These are phyloP conservation scores for Skeletonema menzelii DNA, from an alignment of 108 stramenopile species.

Conservation along the genomic window DNA sequence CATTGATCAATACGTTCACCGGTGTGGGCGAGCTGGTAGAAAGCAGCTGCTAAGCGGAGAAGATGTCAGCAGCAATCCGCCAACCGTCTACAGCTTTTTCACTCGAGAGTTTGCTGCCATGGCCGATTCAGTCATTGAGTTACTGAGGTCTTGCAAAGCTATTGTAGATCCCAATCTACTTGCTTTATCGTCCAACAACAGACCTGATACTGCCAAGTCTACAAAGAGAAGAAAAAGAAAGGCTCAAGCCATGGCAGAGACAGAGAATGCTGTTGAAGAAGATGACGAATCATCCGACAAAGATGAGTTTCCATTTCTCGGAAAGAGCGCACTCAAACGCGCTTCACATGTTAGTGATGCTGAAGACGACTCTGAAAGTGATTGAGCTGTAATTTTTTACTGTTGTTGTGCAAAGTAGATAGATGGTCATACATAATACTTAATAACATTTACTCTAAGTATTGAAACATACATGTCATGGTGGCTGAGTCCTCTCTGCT, in stretches of 20 bases:
- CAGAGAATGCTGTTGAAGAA: slow-evolving; percentile 17
- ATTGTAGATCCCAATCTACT: slow-evolving; percentile 80
- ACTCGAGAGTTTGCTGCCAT: slow-evolving; percentile 68
- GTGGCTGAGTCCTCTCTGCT: too few species aligned
- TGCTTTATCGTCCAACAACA: slow-evolving; percentile 35
- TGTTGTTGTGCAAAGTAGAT: neutral
- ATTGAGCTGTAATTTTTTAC: neutral
- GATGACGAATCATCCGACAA: slow-evolving; percentile 17
- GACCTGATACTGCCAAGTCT: neutral
- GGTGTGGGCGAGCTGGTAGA: slow-evolving; percentile 82
- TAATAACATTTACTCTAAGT: too few species aligned
- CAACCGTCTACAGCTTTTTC: slow-evolving; percentile 73
- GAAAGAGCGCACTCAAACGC: slow-evolving; percentile 58
- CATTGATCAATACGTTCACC: slow-evolving; percentile 78
- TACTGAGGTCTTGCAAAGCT: slow-evolving; percentile 58
- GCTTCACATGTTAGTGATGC: slow-evolving; percentile 71
- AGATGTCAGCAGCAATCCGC: slow-evolving; percentile 11
- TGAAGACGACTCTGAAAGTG: slow-evolving; percentile 25
- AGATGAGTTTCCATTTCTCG: slow-evolving; percentile 52
- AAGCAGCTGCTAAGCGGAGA: slow-evolving; percentile 31
- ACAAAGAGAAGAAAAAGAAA: slow-evolving; percentile 19
- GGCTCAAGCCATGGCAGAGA: neutral
- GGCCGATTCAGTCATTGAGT: slow-evolving; percentile 60
- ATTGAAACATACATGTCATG: too few species aligned
- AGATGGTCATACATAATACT: too few species aligned